Evolutionary conservation across 1,284 basidiomycete genomes (phyloP).

Genomic region (Vanrija pseudolonga): DNA sequence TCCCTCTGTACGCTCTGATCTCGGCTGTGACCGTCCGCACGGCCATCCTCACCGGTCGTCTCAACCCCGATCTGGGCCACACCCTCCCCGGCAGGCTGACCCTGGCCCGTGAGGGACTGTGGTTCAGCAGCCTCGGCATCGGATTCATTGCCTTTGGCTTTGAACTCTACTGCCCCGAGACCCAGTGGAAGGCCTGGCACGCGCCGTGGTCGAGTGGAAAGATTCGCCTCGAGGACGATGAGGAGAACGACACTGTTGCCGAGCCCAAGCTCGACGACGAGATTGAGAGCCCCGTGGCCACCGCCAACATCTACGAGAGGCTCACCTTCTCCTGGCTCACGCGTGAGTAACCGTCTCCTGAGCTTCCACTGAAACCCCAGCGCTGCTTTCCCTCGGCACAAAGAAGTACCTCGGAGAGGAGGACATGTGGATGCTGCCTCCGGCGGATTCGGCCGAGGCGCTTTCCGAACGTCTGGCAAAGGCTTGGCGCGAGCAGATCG

Average conservation of each 20-base stretch:
- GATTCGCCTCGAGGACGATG: constrained; percentile 37
- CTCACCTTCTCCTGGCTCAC: constrained; percentile 46
- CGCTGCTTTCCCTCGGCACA: constrained; percentile 41
- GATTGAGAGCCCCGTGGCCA: constrained; percentile 67
- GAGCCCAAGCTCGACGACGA: constrained; percentile 50
- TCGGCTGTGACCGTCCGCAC: constrained; percentile 65
- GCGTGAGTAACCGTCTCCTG: constrained; percentile 15
- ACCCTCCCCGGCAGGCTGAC: constrained; percentile 25
- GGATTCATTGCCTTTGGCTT: constrained; percentile 61
- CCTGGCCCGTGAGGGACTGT: constrained; percentile 36
- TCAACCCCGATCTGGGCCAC: constrained; percentile 22
- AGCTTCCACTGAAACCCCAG: background rate
- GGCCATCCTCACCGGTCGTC: constrained; percentile 42
- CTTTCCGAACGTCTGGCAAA: constrained; percentile 62
- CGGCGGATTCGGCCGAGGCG: constrained; percentile 67
- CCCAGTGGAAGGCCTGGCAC: constrained; percentile 28
- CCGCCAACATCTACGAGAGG: constrained; percentile 71
- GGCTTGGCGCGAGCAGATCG: constrained; percentile 50
- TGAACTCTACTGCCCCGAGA: constrained; percentile 70
- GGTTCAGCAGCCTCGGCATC: constrained; percentile 53
- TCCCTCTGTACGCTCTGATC: constrained; percentile 64
- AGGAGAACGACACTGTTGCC: constrained; percentile 34
- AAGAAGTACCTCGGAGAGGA: constrained; percentile 64
- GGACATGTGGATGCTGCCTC: constrained; percentile 66
- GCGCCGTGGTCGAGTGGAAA: constrained; percentile 25